Base-by-base conservation (phyloP, 192 early-diverging fungal genomes). In the Mortierella hygrophila region DNA sequence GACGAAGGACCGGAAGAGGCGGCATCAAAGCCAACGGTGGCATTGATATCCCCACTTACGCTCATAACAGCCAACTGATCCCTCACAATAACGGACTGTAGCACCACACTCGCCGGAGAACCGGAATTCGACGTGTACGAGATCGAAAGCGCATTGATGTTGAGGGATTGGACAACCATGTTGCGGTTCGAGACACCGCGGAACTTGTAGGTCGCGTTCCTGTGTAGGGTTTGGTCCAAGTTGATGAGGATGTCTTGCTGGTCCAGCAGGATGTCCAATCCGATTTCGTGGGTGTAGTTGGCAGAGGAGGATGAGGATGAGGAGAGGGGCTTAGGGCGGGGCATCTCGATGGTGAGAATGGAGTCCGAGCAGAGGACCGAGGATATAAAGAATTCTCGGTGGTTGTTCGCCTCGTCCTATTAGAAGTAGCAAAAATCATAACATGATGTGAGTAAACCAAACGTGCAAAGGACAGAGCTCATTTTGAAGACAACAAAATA, bases 271-370 rank as follows among this genome's bases (percentile, higher is more conserved):
- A 69, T 78, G n/a, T 85, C 77, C 1, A 85, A 26, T 1, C 54
- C 75, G 4, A 85, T 54, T 35, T 85, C 82, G 8, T 54, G 18
- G 3, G 74, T 46, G 69, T 55, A 16, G 41, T 68, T 18, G 47
- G 29, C 29, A 77, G 42, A 26, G 32, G 69, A 29, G 32, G 69
- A 29, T 8, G 8, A 29, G 60, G n/a, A n/a, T 5, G 55, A 15
- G 29, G 29, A 8, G 60, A 32, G 4, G 26, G 60, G n/a, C 2
- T 32, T 29, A 4, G 60, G 60, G 29, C 60, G 60, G 16, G 82
- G 82, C 74, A 85, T 79, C 69, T 85, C 82, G 21, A 85, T 76
- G 0, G 82, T 85, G 63, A 85, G 35, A 16, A 85, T 79, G 0
- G 82, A 85, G 32, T 68, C 57, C 10, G 82, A 85, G 21, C 82